Evolutionary conservation across 305 asterid species (phyloP).

Genomic region (Fraxinus floribunda): DNA sequence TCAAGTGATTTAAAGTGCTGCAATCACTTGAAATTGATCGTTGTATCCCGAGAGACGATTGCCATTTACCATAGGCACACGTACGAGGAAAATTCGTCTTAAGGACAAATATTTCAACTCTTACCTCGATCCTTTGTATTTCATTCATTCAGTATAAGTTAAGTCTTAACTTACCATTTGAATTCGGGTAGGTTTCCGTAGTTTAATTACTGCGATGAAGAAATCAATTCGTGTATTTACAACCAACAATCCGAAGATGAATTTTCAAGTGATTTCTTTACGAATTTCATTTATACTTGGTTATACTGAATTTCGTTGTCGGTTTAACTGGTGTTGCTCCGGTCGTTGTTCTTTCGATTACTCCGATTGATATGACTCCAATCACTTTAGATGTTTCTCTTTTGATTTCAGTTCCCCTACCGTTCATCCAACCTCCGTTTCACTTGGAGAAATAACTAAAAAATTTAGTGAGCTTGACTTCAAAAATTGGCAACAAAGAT

Average conservation of each 20-base stretch:
- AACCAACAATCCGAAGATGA: not conserved
- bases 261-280: not conserved
- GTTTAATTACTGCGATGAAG: not conserved
- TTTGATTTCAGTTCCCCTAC: not conserved
- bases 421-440: not conserved
- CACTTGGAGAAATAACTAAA: not conserved
- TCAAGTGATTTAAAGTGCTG: too few relatives aligned
- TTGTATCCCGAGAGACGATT: too few relatives aligned
- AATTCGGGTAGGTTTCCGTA: not conserved
- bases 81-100: too few relatives aligned
- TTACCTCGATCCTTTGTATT: too few relatives aligned
- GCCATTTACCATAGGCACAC: too few relatives aligned
- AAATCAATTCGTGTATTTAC: not conserved
- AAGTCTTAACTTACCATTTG: too few relatives aligned
- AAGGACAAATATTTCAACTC: too few relatives aligned
- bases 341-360: not conserved
- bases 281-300: not conserved
- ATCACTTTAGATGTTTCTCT: not conserved
- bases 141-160: too few relatives aligned
- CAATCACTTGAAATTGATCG: too few relatives aligned
- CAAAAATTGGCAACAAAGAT: not conserved
- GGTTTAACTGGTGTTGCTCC: not conserved
- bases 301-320: not conserved
- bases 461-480: not conserved
- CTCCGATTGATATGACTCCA: not conserved